A percentile compares a stretch with the other conserved stretches of the same genome.
Evolutionary conservation across 805 yeast genomes (phyloP).

Genomic region (Saccharomyces cerevisiae): DNA sequence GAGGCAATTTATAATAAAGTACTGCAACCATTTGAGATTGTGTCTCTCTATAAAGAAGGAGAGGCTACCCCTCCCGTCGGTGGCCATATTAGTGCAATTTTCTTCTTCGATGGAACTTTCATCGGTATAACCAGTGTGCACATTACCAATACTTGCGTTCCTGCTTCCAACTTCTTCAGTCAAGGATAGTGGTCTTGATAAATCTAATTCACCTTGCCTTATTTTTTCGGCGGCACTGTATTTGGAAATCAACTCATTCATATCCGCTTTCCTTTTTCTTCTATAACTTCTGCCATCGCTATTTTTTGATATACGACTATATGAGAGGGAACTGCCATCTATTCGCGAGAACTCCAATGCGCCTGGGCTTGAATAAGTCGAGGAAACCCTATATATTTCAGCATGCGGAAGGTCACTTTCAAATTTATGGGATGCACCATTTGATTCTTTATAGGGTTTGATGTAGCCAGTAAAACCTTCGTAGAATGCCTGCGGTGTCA

Average conservation of each 20-base stretch:
- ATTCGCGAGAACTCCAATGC: conserved; percentile 16
- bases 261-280: conserved; percentile 22
- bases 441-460: background rate
- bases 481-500: background rate
- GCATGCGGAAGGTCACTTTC: background rate
- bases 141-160: conserved; percentile 9
- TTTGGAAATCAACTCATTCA: conserved; percentile 35
- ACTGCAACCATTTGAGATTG: conserved; percentile 30
- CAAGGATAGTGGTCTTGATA: conserved; percentile 24
- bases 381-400: background rate
- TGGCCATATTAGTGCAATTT: too few species aligned
- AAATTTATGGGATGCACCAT: background rate
- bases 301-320: background rate
- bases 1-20: conserved; percentile 41
- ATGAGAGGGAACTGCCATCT: conserved; percentile 10
- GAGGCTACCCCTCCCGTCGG: too few species aligned
- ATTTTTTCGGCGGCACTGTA: conserved; percentile 31
- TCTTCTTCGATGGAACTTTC: conserved; percentile 3
- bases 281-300: background rate
- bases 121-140: background rate
- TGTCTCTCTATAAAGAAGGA: conserved; percentile 20
- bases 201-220: conserved; percentile 26
- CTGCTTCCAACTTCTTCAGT: conserved; percentile 24
- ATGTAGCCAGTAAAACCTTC: background rate
- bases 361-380: conserved; percentile 4